Conservation (phyloP, 2,329 filamentous ascomycete genomes). For the Nigrospora sphaerica region DNA sequence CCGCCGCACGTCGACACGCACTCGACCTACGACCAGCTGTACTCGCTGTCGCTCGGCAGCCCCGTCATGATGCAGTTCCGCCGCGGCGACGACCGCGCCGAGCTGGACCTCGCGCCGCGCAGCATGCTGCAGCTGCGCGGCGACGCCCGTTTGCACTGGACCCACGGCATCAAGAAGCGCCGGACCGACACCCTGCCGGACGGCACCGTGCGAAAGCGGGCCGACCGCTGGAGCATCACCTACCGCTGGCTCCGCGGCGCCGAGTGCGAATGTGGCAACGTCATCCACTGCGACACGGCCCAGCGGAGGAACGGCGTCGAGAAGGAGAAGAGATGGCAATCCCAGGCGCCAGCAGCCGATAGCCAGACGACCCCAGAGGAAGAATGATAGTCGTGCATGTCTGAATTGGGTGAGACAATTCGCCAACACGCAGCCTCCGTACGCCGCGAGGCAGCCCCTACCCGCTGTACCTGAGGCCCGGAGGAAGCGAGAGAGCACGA, state of each 20-base stretch:
- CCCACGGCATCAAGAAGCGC: constrained; percentile 45
- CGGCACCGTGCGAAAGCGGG: constrained; percentile 33
- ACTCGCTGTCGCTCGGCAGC: constrained; percentile 15
- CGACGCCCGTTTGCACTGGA: constrained; percentile 45
- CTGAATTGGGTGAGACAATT: too few relatives aligned
- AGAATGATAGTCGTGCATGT: too few relatives aligned
- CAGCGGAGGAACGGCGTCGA: constrained; percentile 37
- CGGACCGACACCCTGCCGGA: constrained; percentile 42
- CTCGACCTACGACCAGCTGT: constrained; percentile 27
- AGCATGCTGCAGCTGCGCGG: constrained; percentile 45
- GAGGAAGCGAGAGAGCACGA: too few relatives aligned
- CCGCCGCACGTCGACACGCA: constrained; percentile 56
- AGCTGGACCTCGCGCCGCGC: constrained; percentile 39
- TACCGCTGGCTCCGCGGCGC: constrained; percentile 43
- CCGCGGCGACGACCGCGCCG: constrained; percentile 16
- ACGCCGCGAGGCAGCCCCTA: too few relatives aligned
- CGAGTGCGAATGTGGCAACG: constrained; percentile 42
- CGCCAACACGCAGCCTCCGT: too few relatives aligned
- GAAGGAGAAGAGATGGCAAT: constrained; percentile 39
- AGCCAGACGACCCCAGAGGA: too few relatives aligned
- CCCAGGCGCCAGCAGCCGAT: too few relatives aligned
- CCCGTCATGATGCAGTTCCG: constrained; percentile 17
- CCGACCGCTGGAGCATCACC: constrained; percentile 46
- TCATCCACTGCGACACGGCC: constrained; percentile 43
- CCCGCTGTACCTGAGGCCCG: too few relatives aligned